Conservation (phyloP, 805 yeast genomes). For the Nakazawaea ishiwadae region DNA sequence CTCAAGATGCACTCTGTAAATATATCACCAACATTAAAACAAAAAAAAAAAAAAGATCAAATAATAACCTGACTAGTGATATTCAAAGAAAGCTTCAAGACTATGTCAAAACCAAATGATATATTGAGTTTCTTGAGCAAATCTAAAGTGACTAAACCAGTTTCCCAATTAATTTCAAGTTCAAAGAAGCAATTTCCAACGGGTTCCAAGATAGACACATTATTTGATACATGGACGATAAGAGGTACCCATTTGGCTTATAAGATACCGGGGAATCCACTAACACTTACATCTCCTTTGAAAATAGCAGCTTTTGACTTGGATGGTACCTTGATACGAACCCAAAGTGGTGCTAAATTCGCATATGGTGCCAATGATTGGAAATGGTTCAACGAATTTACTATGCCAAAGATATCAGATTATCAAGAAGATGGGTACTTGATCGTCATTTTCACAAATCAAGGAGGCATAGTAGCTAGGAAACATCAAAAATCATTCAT, state of each 20-base stretch:
- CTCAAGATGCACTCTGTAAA: no score
- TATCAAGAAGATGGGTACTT: conserved; percentile 20
- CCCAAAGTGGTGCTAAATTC: conserved; percentile 60
- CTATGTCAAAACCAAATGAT: neutral
- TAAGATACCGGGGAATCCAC: neutral
- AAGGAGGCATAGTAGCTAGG: conserved; percentile 58
- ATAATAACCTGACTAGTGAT: no score
- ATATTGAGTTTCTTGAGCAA: neutral
- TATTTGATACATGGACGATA: conserved; percentile 3
- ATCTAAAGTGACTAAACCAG: neutral
- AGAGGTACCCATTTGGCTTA: conserved; percentile 6
- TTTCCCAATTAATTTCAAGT: neutral
- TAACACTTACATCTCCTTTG: conserved; percentile 10
- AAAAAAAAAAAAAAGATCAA: no score
- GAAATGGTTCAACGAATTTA: conserved; percentile 50
- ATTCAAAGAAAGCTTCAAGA: no score
- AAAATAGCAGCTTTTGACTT: conserved; percentile 75
- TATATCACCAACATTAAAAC: no score
- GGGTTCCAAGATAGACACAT: neutral
- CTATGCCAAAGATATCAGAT: conserved; percentile 21
- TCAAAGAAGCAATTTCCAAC: neutral
- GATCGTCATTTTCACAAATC: conserved; percentile 80
- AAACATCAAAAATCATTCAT: conserved; percentile 28
- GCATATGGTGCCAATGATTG: conserved; percentile 66
- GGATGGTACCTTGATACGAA: conserved; percentile 70